These are phyloP conservation scores for Monilinia polystroma DNA, from an alignment of 2,329 filamentous ascomycete species.

Conservation along the genomic window DNA sequence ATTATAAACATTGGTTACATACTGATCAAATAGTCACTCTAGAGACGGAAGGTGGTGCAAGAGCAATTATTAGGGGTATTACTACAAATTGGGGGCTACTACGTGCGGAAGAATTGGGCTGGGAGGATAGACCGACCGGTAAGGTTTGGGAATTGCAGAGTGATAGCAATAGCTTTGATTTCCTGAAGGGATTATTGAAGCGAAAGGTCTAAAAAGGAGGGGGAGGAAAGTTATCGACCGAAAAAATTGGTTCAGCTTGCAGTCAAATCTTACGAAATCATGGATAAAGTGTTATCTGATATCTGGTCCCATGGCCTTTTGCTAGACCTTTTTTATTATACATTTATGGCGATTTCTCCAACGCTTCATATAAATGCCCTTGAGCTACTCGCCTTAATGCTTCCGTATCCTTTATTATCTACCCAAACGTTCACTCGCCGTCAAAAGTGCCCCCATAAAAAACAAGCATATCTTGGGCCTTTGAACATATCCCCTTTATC, in stretches of 20 bases:
- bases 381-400: too few relatives aligned
- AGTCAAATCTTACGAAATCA: not conserved
- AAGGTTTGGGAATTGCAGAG: constrained; percentile 83
- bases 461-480: too few relatives aligned
- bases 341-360: too few relatives aligned
- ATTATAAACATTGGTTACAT: constrained; percentile 86
- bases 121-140: constrained; percentile 71
- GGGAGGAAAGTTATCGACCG: not conserved
- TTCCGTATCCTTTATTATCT: too few relatives aligned
- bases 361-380: too few relatives aligned
- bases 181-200: constrained; percentile 83
- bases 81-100: constrained; percentile 89
- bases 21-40: constrained; percentile 69
- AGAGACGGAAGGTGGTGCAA: constrained; percentile 73
- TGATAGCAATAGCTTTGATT: constrained; percentile 98
- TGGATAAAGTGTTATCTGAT: not conserved
- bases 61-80: constrained; percentile 79
- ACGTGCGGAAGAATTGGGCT: constrained; percentile 77
- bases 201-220: constrained; percentile 55
- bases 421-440: too few relatives aligned
- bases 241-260: not conserved
- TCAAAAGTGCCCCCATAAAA: too few relatives aligned
- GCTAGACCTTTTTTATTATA: too few relatives aligned
- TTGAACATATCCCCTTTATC: too few relatives aligned
- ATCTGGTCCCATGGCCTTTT: not conserved